Base-by-base conservation (phyloP, 805 yeast species). In the Komagataella populi region DNA sequence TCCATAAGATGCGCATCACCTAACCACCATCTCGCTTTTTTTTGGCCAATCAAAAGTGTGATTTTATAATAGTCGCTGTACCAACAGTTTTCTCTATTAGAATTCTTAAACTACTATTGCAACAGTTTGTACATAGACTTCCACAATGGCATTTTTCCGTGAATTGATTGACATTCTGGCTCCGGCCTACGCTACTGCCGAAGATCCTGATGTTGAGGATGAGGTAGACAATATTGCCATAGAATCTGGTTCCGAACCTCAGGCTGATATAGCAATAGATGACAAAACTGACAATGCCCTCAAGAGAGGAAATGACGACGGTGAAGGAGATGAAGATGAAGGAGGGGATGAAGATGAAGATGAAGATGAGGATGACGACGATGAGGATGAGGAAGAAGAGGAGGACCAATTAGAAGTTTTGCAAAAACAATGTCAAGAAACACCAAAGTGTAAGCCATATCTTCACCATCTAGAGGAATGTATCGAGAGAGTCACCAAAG, bases 391-490 rank as follows among this genome's bases (percentile, higher is more conserved):
- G 54, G 91, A 82, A 53, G 88, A 76, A 62, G 75, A 69, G 45
- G 78, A 66, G 48, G 93, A 85, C 65, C 85, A 75, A 63, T 70
- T 79, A 53, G 93, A 84, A 47, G 73, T 70, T 39, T 67, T 84
- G 57, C 78, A 73, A 63, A 83, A 70, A 58, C 88, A 84, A 64
- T 88, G 96, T 70, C 69, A 79, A 50, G 74, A 80, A 56, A 75
- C 84, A 49, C 75, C 73, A 53, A 78, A 78, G 50, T 85, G 95
- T 70, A 74, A 81, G 60, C 81, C 81, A 57, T 77, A 77, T 67
- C 78, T 80, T 62, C 96, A 90, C 72, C 97, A 90, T 72, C 89
- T 84, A 72, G 82, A 85, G 56, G 96, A 90, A 71, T 91, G 99
- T 78, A 82, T 82, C 54, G 97, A 87, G 72, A 88, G 97, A 76